These are phyloP conservation scores for Mucor sp. DNA, from an alignment of 371 early-diverging fungal species.

Conservation along the genomic window DNA sequence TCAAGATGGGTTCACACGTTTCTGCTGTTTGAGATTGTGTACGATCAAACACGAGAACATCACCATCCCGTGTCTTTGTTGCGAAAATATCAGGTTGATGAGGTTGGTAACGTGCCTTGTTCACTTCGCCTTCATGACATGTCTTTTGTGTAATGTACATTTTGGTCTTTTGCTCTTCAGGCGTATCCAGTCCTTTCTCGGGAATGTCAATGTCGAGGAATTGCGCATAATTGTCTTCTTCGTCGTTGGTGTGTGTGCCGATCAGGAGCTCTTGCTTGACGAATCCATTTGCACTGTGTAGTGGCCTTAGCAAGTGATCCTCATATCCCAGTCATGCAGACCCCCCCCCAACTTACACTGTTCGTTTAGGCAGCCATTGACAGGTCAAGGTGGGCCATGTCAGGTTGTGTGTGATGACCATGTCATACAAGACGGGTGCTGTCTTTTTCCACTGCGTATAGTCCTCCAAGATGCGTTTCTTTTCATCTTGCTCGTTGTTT, in stretches of 20 bases:
- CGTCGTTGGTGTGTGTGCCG: conserved; percentile 97
- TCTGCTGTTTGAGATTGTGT: conserved; percentile 60
- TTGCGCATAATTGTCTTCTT: conserved; percentile 93
- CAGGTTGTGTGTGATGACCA: conserved; percentile 95
- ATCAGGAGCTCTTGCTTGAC: conserved; percentile 81
- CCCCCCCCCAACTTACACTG: conserved; percentile 67
- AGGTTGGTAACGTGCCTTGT: conserved; percentile 95
- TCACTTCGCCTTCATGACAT: conserved; percentile 95
- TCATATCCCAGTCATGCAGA: too few relatives aligned
- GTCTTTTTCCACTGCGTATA: conserved; percentile 99
- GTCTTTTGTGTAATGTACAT: conserved; percentile 78
- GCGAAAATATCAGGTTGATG: conserved; percentile 93
- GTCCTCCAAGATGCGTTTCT: conserved; percentile 91
- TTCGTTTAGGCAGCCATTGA: conserved; percentile 98
- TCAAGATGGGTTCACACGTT: conserved; percentile 81
- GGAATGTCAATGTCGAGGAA: conserved; percentile 91
- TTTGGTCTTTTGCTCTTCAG: conserved; percentile 18
- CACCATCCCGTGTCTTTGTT: conserved; percentile 87
- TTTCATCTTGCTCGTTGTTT: conserved; percentile 22
- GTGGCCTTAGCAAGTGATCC: too few relatives aligned
- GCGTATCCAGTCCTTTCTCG: conserved; percentile 46
- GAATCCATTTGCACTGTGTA: conserved; percentile 38
- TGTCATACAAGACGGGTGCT: conserved; percentile 97
- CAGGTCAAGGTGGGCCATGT: conserved; percentile 98
- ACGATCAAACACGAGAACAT: conserved; percentile 95